Evolutionary conservation across 225 moss, liverwort and hornwort species (phyloP).

Genomic region (Marchantia polymorpha): DNA sequence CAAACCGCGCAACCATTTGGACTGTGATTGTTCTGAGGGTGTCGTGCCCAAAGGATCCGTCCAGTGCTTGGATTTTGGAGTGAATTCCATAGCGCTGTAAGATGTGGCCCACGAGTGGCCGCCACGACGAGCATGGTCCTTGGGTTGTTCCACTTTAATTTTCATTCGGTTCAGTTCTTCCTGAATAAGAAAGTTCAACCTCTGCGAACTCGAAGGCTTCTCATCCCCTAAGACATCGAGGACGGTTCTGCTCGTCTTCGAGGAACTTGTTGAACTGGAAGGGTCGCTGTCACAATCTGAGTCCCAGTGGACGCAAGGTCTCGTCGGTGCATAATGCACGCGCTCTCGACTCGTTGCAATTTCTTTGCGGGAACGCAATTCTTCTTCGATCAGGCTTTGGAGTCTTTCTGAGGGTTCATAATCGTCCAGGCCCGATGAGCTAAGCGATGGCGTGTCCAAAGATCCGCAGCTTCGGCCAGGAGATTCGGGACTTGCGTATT

Average conservation of each 20-base stretch:
- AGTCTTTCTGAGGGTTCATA: slow-evolving; percentile 12
- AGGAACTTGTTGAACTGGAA: neutral
- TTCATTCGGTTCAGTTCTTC: slow-evolving; percentile 13
- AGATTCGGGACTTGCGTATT: neutral
- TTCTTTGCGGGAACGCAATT: neutral
- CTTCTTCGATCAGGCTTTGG: slow-evolving; percentile 3
- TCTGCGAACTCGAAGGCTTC: slow-evolving; percentile 1
- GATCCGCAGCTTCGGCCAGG: no score
- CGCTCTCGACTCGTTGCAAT: neutral
- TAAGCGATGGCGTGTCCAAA: neutral
- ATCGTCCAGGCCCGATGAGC: neutral
- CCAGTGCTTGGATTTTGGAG: no score
- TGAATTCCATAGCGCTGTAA: no score
- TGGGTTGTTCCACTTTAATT: neutral
- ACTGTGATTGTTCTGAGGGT: no score
- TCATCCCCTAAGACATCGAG: neutral
- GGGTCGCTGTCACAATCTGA: neutral
- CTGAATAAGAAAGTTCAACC: slow-evolving; percentile 13
- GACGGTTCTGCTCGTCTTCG: neutral
- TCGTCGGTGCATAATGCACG: neutral
- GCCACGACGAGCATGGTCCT: neutral
- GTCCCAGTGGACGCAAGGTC: neutral
- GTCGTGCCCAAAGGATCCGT: no score
- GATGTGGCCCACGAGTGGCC: no score
- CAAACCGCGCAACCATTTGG: no score